phyloP scores from a whole-genome alignment of 2,329 filamentous ascomycete species.

The Colletotrichum sp. region DNA sequence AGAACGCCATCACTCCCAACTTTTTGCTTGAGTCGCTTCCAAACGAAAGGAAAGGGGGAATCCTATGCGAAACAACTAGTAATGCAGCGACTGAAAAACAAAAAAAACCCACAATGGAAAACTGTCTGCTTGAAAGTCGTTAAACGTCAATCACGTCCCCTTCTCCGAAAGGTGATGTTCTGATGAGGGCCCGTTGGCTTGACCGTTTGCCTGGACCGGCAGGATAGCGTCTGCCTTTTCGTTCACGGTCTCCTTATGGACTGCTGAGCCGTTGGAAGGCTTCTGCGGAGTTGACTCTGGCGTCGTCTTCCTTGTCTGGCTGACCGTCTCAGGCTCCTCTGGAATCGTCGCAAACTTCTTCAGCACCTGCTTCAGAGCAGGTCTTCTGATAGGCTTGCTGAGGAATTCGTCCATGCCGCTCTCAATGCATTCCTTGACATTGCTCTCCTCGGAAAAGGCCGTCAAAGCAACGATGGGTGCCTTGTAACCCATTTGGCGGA shows the following conservation, averaged over 20 bases:
- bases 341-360: constrained; percentile 83
- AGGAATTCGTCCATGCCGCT: constrained; percentile 94
- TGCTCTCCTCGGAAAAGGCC: constrained; percentile 89
- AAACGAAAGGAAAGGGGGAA: constrained; percentile 6
- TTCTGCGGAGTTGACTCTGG: constrained; percentile 25
- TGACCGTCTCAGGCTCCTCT: constrained; percentile 64
- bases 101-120: not conserved
- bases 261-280: constrained; percentile 4
- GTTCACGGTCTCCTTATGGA: not conserved
- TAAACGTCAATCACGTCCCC: not conserved
- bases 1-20: constrained; percentile 12
- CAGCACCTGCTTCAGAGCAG: constrained; percentile 83
- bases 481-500: constrained; percentile 83
- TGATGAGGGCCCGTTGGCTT: not conserved
- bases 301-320: constrained; percentile 35
- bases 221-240: constrained; percentile 6
- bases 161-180: constrained; percentile 10
- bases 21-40: constrained; percentile 14
- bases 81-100: not conserved
- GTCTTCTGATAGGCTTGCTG: constrained; percentile 76
- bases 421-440: constrained; percentile 84
- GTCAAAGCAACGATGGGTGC: constrained; percentile 90
- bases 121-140: not conserved
- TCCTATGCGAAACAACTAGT: not conserved
- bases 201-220: not conserved